Evolutionary conservation across 257 asterid species (phyloP).

Genomic region (Lycium barbarum): DNA sequence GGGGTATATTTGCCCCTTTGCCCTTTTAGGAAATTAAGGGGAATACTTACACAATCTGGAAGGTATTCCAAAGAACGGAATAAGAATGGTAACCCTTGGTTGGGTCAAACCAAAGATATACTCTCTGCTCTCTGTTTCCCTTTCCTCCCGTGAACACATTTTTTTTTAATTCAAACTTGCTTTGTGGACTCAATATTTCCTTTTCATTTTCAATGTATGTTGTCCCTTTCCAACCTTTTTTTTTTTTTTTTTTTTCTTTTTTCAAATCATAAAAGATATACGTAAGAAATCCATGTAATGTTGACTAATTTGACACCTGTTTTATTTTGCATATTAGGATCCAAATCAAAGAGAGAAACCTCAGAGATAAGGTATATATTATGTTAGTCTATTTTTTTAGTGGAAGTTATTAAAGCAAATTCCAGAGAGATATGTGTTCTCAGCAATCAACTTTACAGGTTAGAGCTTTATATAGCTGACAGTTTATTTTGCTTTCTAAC

Average conservation of each 20-base stretch:
- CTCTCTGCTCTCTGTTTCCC: constrained; percentile 50
- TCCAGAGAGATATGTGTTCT: constrained; percentile 30
- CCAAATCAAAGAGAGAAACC: constrained; percentile 10
- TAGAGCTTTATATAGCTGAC: constrained; percentile 28
- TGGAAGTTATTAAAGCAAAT: constrained; percentile 30
- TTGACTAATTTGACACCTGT: not conserved
- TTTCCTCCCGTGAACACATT: constrained; percentile 54
- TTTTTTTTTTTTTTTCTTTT: not conserved
- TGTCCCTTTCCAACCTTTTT: constrained; percentile 22
- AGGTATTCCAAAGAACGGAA: constrained; percentile 44
- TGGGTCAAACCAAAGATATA: constrained; percentile 53
- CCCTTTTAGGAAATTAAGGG: not conserved
- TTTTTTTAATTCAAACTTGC: not conserved
- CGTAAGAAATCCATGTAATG: not conserved
- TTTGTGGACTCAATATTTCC: not conserved
- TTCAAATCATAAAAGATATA: not conserved
- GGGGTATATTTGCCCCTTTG: too few relatives aligned
- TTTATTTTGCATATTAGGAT: constrained; percentile 1
- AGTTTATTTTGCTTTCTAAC: not conserved
- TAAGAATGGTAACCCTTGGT: constrained; percentile 45
- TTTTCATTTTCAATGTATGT: not conserved
- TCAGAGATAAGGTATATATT: not conserved
- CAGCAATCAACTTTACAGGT: constrained; percentile 33
- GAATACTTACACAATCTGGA: constrained; percentile 37
- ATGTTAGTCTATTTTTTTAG: constrained; percentile 13